Base-by-base conservation (phyloP, 129 eudicot species). In the Daucus carota region DNA sequence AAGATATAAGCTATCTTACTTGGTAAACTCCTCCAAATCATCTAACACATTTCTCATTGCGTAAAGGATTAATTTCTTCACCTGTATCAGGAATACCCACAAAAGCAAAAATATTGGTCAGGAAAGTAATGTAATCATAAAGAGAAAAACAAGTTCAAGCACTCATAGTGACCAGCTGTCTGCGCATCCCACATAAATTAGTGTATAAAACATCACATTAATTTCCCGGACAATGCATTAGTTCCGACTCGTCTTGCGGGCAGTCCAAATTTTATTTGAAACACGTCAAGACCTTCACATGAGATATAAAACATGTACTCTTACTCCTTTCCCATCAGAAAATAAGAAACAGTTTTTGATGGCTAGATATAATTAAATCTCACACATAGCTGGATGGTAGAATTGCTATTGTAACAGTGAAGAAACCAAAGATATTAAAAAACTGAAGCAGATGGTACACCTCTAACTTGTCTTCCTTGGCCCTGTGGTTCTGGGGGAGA, bases 51-150 rank as follows among this genome's bases (percentile, higher is more conserved):
- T 29, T 34, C 36, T 26, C 67, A 70, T 60, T 28, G 76, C 81
- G 70, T 69, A 16, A 48, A 78, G 45, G 36, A 41, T 14, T 65
- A 78, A 46, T 70, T 78, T 78, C 76, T 47, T 78, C 54, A 78
- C 81, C 81, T 78, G 50, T 32, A 18, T 54, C 77, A 72, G 0
- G 4, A 15, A 76, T 8, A 28, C 16, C 62, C 65, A n/a, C 65
- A 57, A 57, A n/a, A 57, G 29, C 17, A 28, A 41, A n/a, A 62
- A 42, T 43, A 2, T 43, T 28, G 38, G 28, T 28, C 40, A 29
- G 40, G 14, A 63, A 28, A 14, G 34, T 29, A 11, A 13, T 63
- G 22, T 9, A 63, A 63, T 31, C 0, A 62, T 54, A 62, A 28
- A 62, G 34, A 62, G 36, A 36, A 62, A 11, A 62, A 62, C 12